Conservation (phyloP, 129 eudicot genomes). For the Ambrosia artemisiifolia region DNA sequence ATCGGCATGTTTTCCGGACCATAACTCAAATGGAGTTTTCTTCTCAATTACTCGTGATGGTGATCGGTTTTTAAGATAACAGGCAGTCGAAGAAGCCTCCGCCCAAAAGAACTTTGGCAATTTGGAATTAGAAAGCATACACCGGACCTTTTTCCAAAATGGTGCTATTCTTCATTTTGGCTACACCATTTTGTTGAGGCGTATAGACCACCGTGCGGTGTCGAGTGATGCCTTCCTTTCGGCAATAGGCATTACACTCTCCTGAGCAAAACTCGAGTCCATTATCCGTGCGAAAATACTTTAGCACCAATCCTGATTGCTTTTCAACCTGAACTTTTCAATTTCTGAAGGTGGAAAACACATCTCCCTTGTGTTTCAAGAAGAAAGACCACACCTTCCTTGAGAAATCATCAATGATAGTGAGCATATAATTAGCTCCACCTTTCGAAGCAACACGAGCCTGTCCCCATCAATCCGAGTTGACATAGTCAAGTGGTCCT, state of each 20-base stretch:
- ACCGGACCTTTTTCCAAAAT: not conserved
- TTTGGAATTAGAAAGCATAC: not conserved
- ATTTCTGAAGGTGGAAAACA: not conserved
- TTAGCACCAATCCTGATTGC: not conserved
- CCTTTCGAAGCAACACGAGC: not conserved
- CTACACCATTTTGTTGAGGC: not conserved
- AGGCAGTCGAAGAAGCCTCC: not conserved
- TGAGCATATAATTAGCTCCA: not conserved
- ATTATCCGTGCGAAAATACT: not conserved
- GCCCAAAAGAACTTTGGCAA: not conserved
- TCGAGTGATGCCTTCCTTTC: conserved; percentile 1
- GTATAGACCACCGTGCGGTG: not conserved
- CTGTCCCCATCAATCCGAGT: not conserved
- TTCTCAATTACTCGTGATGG: not conserved
- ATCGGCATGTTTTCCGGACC: not conserved
- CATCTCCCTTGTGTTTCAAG: not conserved
- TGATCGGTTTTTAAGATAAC: not conserved
- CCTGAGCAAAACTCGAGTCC: not conserved
- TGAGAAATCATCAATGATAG: not conserved
- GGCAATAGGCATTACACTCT: not conserved
- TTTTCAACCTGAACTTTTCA: not conserved
- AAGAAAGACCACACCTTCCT: not conserved
- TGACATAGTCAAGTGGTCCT: not conserved
- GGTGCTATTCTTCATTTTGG: not conserved
- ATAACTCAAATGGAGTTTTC: not conserved